Conservation (phyloP, 2,329 filamentous ascomycete species). For the Acrocalymma vagum region DNA sequence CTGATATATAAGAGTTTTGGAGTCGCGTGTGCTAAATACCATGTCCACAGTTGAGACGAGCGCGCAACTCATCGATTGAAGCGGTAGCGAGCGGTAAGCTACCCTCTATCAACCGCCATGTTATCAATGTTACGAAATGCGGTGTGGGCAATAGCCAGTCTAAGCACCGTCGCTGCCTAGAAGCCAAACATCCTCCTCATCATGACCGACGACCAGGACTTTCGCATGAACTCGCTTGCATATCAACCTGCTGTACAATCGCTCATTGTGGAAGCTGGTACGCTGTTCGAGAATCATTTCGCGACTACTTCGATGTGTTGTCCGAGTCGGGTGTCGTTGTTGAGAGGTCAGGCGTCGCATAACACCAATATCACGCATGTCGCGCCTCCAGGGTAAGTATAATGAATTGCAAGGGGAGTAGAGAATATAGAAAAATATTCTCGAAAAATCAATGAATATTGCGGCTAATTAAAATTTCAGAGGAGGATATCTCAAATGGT, state of each 20-base stretch:
- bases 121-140: too few relatives aligned
- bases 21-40: too few relatives aligned
- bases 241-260: slow-evolving; percentile 67
- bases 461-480: not conserved
- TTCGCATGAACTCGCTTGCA: slow-evolving; percentile 58
- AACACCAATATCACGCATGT: too few relatives aligned
- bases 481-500: slow-evolving; percentile 72
- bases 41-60: too few relatives aligned
- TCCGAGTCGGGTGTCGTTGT: slow-evolving; percentile 69
- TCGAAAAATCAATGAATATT: too few relatives aligned
- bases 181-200: slow-evolving; percentile 68
- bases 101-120: too few relatives aligned
- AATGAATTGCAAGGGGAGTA: not conserved
- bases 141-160: too few relatives aligned
- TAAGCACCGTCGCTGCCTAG: too few relatives aligned
- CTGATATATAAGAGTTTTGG: too few relatives aligned
- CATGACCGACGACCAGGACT: slow-evolving; percentile 71
- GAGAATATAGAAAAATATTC: slow-evolving; percentile 8
- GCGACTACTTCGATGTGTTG: slow-evolving; percentile 72
- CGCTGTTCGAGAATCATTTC: slow-evolving; percentile 67
- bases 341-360: slow-evolving; percentile 70
- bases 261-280: slow-evolving; percentile 65
- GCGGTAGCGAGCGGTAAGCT: too few relatives aligned
- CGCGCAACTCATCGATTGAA: too few relatives aligned
- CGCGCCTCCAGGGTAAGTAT: slow-evolving; percentile 54